Percentiles rank a stretch among this genome's conserved stretches.
phyloP scores from a whole-genome alignment of 2,329 filamentous ascomycete species.

The Colletotrichum ledebouriae region DNA sequence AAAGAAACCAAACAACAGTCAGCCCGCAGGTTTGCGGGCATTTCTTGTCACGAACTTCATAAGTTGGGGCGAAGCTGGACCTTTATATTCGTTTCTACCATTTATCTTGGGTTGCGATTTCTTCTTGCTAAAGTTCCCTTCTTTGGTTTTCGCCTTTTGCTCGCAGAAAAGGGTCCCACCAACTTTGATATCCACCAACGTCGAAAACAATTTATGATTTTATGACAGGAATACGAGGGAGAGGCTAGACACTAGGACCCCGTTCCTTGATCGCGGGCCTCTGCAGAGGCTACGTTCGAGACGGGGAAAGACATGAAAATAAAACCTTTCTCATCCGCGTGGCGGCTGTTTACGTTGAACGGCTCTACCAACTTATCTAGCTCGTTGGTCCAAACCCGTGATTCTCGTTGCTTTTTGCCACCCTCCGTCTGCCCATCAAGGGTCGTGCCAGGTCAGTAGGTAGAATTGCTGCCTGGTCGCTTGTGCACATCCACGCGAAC shows the following conservation, averaged over 20 bases:
- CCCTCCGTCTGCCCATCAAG: neutral
- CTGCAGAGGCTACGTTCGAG: neutral
- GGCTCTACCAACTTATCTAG: too few species aligned
- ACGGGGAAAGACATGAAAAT: constrained; percentile 3
- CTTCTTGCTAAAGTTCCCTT: neutral
- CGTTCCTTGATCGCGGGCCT: neutral
- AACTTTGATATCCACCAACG: constrained; percentile 34
- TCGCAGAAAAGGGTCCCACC: constrained; percentile 3
- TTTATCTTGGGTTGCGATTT: neutral
- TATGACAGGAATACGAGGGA: constrained; percentile 34
- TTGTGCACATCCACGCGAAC: neutral
- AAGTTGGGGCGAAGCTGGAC: constrained; percentile 26
- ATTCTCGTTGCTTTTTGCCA: neutral
- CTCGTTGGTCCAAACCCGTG: neutral
- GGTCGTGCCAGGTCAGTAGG: neutral
- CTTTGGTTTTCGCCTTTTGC: constrained; percentile 14
- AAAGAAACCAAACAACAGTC: constrained; percentile 5
- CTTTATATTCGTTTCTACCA: constrained; percentile 23
- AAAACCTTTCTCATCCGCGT: neutral
- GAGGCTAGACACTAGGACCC: neutral
- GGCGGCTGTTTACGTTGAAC: neutral
- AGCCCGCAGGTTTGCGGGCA: constrained; percentile 15
- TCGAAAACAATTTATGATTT: constrained; percentile 35
- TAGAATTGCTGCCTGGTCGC: neutral
- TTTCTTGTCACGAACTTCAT: constrained; percentile 19